phyloP scores from a whole-genome alignment of 1,284 basidiomycete species.

The Cryptococcus sp. region DNA sequence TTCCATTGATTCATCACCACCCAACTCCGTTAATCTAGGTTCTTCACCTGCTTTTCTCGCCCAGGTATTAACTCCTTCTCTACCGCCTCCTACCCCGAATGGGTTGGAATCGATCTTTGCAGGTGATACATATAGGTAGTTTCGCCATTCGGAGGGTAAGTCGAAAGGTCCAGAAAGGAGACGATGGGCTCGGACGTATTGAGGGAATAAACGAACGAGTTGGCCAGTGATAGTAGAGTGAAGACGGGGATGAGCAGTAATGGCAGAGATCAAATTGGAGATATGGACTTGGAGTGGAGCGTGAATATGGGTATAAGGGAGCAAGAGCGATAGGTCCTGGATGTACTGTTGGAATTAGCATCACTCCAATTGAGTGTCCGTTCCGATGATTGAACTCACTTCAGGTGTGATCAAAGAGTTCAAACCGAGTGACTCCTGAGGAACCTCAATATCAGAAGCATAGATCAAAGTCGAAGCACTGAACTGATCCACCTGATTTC shows the following conservation, averaged over 20 bases:
- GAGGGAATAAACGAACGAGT: conserved; percentile 14
- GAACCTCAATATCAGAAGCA: conserved; percentile 11
- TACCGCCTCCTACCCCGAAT: conserved; percentile 24
- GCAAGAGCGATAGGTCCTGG: conserved; percentile 18
- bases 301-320: conserved; percentile 38
- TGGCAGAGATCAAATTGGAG: conserved; percentile 36
- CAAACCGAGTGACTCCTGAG: conserved; percentile 8
- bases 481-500: conserved; percentile 33
- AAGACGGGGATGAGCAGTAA: conserved; percentile 30
- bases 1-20: not conserved
- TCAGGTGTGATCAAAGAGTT: not conserved
- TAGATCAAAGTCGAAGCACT: conserved; percentile 14
- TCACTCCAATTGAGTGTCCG: not conserved
- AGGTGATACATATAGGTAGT: not conserved
- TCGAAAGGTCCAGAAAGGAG: conserved; percentile 24
- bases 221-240: conserved; percentile 25
- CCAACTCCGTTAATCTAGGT: conserved; percentile 10
- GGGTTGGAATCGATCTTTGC: not conserved
- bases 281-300: conserved; percentile 36
- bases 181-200: conserved; percentile 30
- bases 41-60: conserved; percentile 32
- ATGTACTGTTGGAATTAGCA: conserved; percentile 19
- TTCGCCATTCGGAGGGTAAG: conserved; percentile 23
- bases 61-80: conserved; percentile 36
- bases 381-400: not conserved